These are phyloP conservation scores for Neurospora crassa DNA, from an alignment of 2,329 filamentous ascomycete genomes.

Conservation along the genomic window DNA sequence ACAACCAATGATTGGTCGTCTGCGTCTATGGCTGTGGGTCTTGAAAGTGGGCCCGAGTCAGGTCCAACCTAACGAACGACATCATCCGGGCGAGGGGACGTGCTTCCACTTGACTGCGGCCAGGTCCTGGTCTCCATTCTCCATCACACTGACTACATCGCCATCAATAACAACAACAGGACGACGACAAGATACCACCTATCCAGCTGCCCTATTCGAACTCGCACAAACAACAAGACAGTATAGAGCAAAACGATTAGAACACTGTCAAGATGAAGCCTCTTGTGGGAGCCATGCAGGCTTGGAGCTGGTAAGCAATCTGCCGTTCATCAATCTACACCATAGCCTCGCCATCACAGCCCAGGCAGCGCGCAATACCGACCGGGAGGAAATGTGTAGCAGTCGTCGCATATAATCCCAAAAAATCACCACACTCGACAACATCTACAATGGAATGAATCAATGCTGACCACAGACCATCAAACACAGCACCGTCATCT, in stretches of 20 bases:
- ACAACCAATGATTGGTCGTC: neutral
- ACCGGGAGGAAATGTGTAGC: neutral
- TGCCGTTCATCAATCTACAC: neutral
- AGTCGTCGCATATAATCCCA: neutral
- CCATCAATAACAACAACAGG: neutral
- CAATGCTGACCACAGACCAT: neutral
- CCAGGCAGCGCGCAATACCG: constrained; percentile 9
- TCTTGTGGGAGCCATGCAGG: constrained; percentile 81
- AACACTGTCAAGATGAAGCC: constrained; percentile 66
- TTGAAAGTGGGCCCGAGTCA: neutral
- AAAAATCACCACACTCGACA: neutral
- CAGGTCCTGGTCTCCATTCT: neutral
- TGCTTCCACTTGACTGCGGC: neutral
- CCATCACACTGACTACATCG: neutral
- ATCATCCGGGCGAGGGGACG: neutral
- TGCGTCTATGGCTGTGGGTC: neutral
- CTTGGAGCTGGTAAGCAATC: constrained; percentile 76
- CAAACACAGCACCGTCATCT: constrained; percentile 58
- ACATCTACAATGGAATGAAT: constrained; percentile 15
- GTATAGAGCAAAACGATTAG: neutral
- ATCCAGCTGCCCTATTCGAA: neutral
- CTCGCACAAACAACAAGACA: neutral
- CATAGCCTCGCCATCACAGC: neutral
- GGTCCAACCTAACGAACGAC: neutral
- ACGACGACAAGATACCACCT: neutral